Evolutionary conservation across 805 yeast species (phyloP).

Genomic region (Kuraishia cidri): DNA sequence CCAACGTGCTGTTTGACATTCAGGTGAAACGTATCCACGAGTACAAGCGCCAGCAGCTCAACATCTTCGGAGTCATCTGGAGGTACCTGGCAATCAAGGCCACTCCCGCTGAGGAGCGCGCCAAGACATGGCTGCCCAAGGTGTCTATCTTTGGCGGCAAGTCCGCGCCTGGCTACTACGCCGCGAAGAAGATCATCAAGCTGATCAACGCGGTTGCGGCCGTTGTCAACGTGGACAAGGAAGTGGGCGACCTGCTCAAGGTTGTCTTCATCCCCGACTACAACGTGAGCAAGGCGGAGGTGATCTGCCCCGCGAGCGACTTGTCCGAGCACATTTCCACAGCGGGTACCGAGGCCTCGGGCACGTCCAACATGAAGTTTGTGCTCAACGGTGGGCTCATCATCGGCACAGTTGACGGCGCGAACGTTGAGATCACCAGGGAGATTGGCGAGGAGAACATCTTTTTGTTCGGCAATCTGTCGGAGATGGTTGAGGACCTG

Average conservation of each 20-base stretch:
- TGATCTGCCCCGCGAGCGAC: conserved; percentile 85
- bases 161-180: conserved; percentile 96
- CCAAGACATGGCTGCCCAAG: conserved; percentile 55
- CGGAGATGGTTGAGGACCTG: conserved; percentile 83
- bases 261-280: conserved; percentile 88
- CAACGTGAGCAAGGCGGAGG: conserved; percentile 90
- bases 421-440: conserved; percentile 89
- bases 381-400: conserved; percentile 91
- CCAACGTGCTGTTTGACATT: conserved; percentile 73
- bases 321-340: conserved; percentile 91
- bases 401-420: conserved; percentile 95
- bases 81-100: conserved; percentile 73
- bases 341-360: conserved; percentile 96
- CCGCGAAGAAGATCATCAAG: conserved; percentile 87
- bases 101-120: conserved; percentile 53
- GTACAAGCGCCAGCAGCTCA: conserved; percentile 91
- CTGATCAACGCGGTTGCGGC: conserved; percentile 74
- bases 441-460: conserved; percentile 92
- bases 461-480: conserved; percentile 83
- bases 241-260: conserved; percentile 67
- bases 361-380: conserved; percentile 94
- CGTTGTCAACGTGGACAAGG: conserved; percentile 72
- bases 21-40: conserved; percentile 95
- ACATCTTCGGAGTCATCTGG: conserved; percentile 82
- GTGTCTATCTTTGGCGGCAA: conserved; percentile 88